Percentiles rank a stretch among this genome's conserved stretches.
phyloP scores from a whole-genome alignment of 176 grass and related monocot species.

The Guadua angustifolia region DNA sequence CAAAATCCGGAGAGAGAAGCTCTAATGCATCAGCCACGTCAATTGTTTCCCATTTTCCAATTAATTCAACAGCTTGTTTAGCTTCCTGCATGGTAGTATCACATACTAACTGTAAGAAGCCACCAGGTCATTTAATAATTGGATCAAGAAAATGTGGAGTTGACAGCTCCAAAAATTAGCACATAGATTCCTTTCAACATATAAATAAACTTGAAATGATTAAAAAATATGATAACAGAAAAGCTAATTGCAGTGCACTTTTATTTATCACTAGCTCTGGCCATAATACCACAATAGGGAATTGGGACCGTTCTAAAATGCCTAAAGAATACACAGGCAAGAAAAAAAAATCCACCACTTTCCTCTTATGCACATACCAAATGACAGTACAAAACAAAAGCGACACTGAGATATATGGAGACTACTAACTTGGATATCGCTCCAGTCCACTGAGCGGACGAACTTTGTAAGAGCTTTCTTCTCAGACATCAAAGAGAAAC shows the following conservation, averaged over 20 bases:
- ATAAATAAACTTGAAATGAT: slow-evolving; percentile 1
- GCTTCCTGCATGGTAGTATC: slow-evolving; percentile 70
- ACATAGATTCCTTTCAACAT: neutral
- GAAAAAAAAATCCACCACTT: neutral
- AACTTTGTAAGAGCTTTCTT: slow-evolving; percentile 93
- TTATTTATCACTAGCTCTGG: neutral
- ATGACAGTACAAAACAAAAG: slow-evolving; percentile 24
- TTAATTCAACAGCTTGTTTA: slow-evolving; percentile 96
- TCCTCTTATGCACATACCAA: slow-evolving; percentile 15
- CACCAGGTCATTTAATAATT: slow-evolving; percentile 7
- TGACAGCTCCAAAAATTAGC: neutral
- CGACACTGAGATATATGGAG: neutral
- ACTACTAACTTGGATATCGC: slow-evolving; percentile 73
- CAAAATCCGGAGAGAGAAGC: slow-evolving; percentile 90
- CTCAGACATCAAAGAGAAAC: slow-evolving; percentile 95
- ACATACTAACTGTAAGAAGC: slow-evolving; percentile 25
- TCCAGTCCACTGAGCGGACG: slow-evolving; percentile 84
- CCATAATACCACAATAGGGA: neutral
- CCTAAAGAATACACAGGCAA: neutral
- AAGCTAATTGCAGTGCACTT: slow-evolving; percentile 16
- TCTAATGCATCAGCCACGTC: slow-evolving; percentile 97
- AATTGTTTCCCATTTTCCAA: slow-evolving; percentile 92
- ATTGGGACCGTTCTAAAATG: neutral
- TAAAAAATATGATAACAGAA: neutral
- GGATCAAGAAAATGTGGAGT: slow-evolving; percentile 22